Evolutionary conservation across 441 rosid genomes (phyloP).

Genomic region (Flueggea neowawraea): DNA sequence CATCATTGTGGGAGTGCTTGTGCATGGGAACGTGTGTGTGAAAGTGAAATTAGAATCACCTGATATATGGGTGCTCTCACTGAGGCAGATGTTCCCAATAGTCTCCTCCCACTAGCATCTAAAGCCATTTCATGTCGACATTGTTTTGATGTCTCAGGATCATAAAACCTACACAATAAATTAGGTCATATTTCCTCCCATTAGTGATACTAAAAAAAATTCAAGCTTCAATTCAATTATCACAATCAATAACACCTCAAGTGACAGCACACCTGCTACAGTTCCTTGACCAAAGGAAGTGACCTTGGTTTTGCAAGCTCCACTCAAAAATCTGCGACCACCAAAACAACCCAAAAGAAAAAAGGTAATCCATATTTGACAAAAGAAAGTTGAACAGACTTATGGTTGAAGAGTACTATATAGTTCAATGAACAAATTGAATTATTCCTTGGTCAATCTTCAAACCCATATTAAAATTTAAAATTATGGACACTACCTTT

Average conservation of each 20-base stretch:
- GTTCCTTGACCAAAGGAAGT: conserved; percentile 63
- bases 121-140: conserved; percentile 60
- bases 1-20: not conserved
- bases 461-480: not conserved
- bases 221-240: not conserved
- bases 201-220: not conserved
- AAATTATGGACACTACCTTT: conserved; percentile 35
- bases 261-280: conserved; percentile 42
- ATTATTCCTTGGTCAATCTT: not conserved
- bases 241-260: not conserved
- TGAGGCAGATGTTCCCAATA: conserved; percentile 48
- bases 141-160: conserved; percentile 28
- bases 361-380: conserved; percentile 6
- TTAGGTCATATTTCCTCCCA: not conserved
- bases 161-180: conserved; percentile 32
- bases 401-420: not conserved
- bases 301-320: conserved; percentile 85
- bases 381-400: not conserved
- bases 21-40: not conserved
- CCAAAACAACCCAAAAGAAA: conserved; percentile 12
- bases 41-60: conserved; percentile 24
- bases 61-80: conserved; percentile 64
- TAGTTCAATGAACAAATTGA: not conserved
- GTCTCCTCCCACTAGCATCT: conserved; percentile 54
- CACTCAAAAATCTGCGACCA: conserved; percentile 55